Evolutionary conservation across 1,284 basidiomycete species (phyloP).

Genomic region (Gymnopus androsaceus): DNA sequence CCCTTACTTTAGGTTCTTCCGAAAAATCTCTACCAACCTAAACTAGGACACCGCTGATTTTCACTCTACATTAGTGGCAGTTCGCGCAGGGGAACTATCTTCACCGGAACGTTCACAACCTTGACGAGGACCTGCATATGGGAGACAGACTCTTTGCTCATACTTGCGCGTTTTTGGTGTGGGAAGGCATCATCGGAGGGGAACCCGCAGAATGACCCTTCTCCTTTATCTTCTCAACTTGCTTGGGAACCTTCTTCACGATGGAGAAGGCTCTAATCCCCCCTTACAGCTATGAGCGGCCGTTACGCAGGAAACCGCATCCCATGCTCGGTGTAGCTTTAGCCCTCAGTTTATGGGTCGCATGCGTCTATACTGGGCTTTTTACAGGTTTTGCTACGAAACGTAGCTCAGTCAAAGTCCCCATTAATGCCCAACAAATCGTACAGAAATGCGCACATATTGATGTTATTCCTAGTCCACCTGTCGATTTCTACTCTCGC

Average conservation of each 20-base stretch:
- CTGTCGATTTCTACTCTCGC: conserved; percentile 55
- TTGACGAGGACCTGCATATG: no score
- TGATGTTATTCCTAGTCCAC: conserved; percentile 50
- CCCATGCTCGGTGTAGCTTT: conserved; percentile 2
- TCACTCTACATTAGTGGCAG: no score
- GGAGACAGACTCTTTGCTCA: no score
- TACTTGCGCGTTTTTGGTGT: no score
- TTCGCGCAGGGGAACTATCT: no score
- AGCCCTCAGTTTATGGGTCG: not conserved
- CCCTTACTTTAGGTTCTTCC: no score
- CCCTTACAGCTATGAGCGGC: not conserved
- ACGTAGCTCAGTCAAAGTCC: conserved; percentile 30
- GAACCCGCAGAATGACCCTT: no score
- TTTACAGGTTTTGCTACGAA: not conserved
- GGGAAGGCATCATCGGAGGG: no score
- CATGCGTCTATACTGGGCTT: not conserved
- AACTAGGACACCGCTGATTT: no score
- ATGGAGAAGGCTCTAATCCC: conserved; percentile 9
- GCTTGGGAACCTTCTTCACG: not conserved
- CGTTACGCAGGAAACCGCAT: not conserved
- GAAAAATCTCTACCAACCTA: no score
- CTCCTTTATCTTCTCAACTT: no score
- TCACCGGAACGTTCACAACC: no score
- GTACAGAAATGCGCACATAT: conserved; percentile 50
- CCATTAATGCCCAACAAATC: conserved; percentile 46